phyloP scores from a whole-genome alignment of 2,329 filamentous ascomycete species.

The Exophiala sp. region DNA sequence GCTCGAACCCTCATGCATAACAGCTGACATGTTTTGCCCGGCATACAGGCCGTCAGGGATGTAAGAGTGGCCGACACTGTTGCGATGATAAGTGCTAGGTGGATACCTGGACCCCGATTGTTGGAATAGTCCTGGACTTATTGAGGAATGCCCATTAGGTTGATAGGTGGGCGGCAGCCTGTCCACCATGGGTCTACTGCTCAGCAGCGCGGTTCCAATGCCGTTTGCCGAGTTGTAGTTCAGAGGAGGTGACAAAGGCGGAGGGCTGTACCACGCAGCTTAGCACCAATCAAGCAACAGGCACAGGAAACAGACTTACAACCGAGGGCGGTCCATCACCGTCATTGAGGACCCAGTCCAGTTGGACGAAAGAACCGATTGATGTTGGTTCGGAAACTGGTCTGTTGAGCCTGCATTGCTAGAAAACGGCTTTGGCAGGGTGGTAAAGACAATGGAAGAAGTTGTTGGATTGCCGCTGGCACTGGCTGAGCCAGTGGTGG shows the following conservation, averaged over 20 bases:
- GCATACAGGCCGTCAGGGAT: constrained; percentile 29
- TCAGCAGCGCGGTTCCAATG: constrained; percentile 30
- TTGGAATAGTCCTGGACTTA: constrained; percentile 18
- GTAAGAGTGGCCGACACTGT: constrained; percentile 16
- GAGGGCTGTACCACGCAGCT: constrained; percentile 19
- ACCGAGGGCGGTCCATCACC: constrained; percentile 30
- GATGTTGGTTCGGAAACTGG: constrained; percentile 22
- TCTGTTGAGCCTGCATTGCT: constrained; percentile 27
- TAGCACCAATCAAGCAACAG: constrained; percentile 11
- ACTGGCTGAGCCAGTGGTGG: constrained; percentile 50
- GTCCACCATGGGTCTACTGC: constrained; percentile 38
- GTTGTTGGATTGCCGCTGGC: constrained; percentile 48
- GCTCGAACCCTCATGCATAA: constrained; percentile 13
- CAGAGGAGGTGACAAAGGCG: constrained; percentile 24
- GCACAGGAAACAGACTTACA: constrained; percentile 35
- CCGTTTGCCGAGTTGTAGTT: constrained; percentile 19
- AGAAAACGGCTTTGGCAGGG: constrained; percentile 35
- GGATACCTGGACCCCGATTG: constrained; percentile 11
- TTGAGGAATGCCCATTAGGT: constrained; percentile 8
- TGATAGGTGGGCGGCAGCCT: constrained; percentile 24
- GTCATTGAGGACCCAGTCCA: constrained; percentile 22
- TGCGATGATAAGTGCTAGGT: constrained; percentile 12
- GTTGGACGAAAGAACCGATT: constrained; percentile 28
- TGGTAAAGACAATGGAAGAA: constrained; percentile 44
- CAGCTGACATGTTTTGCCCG: constrained; percentile 17